Evolutionary conservation across 805 yeast species (phyloP), one percentile per base, ranked within the genome.

Genomic region (Suhomyces tanzawaensis): DNA sequence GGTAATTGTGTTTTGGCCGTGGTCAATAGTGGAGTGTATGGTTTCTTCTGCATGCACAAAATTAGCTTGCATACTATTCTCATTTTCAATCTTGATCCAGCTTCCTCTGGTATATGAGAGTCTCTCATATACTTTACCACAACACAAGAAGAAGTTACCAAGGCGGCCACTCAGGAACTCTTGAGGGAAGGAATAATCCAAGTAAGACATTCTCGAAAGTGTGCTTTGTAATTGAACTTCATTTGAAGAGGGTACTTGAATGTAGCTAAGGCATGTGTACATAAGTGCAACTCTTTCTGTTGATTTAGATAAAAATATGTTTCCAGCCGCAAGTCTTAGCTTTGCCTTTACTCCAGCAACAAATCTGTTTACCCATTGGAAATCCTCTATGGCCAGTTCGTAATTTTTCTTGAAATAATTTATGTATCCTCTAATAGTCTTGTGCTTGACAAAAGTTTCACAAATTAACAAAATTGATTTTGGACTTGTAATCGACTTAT

Each of bases 121-220:
- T 19, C 35, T 37, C 31, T 60, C 65, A 35, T 44, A 55, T 1
- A 53, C 30, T 11, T 33, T 30, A 4, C 64, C 64, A 41, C 51
- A 47, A 7, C 45, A 34, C 1, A 45, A 15, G 34, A 57, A 59
- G 28, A 41, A 49, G 18, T 30, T 24, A 26, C 30, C 15, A 13
- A 27, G 15, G 7, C 25, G 13, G 2, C 41, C 45, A 29, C 22
- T 22, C 3, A 26, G 17, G 14, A 22, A 35, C 19, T 35, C 34
- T 16, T n/a, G 7, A 11, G 16, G 23, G 17, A 18, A 29, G 22
- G 21, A 17, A 5, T 18, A 7, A 7, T 9, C 14, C 8, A 15
- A 17, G 4, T 17, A 14, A 8, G n/a, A 8, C n/a, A 24, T 8
- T 12, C n/a, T 24, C 6, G 27, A 8, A 7, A 29, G 18, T 4